phyloP scores from a whole-genome alignment of 1,139 yeast genomes.

The Sugiyamaella pinicola region DNA sequence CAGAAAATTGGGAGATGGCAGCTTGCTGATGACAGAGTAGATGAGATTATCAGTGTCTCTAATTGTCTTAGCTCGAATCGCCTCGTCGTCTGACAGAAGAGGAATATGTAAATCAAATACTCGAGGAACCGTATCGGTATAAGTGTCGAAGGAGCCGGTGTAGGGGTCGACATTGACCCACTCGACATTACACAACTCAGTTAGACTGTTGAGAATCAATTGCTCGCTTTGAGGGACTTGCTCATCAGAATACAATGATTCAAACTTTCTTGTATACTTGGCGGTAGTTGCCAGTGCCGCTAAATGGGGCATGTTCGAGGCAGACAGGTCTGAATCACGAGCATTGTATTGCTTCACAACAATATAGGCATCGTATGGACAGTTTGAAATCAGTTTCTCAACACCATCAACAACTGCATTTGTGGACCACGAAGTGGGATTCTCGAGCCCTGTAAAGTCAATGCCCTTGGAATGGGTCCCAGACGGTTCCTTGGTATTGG shows the following conservation, averaged over 20 bases:
- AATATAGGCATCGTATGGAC: slow-evolving; percentile 45
- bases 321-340: slow-evolving; percentile 38
- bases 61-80: slow-evolving; percentile 28
- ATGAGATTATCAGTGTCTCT: slow-evolving; percentile 37
- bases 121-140: slow-evolving; percentile 38
- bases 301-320: slow-evolving; percentile 23
- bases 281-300: slow-evolving; percentile 7
- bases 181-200: slow-evolving; percentile 37
- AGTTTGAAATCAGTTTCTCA: slow-evolving; percentile 32
- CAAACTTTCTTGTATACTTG: slow-evolving; percentile 11
- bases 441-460: slow-evolving; percentile 11
- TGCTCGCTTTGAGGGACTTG: neutral
- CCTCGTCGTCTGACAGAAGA: slow-evolving; percentile 27
- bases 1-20: slow-evolving; percentile 42
- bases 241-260: slow-evolving; percentile 8
- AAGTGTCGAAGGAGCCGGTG: slow-evolving; percentile 34
- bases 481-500: slow-evolving; percentile 21
- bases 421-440: slow-evolving; percentile 15
- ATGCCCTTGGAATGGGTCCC: neutral
- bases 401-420: slow-evolving; percentile 27
- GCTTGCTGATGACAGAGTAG: slow-evolving; percentile 35
- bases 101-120: slow-evolving; percentile 38
- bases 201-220: neutral
- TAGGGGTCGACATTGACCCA: slow-evolving; percentile 33
- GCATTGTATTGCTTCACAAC: slow-evolving; percentile 44